phyloP scores from a whole-genome alignment of 2,329 filamentous ascomycete genomes.

The Karstenula rhodostoma region DNA sequence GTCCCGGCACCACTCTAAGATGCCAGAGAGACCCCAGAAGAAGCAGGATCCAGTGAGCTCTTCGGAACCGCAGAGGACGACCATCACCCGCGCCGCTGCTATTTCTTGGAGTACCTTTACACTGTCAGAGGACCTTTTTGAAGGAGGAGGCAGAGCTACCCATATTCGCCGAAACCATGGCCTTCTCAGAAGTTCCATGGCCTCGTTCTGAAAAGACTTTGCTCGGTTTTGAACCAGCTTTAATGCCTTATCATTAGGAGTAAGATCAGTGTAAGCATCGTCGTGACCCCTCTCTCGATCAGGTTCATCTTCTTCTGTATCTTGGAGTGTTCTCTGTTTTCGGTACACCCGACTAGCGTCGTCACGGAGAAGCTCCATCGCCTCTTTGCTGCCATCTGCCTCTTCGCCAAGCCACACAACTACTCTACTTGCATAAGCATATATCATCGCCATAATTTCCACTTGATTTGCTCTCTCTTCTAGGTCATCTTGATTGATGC shows the following conservation, averaged over 20 bases:
- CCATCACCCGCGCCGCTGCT: conserved; percentile 17
- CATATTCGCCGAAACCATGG: conserved; percentile 22
- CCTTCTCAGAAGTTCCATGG: conserved; percentile 14
- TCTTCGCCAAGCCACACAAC: conserved; percentile 24
- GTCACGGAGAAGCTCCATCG: conserved; percentile 5
- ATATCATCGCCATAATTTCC: conserved; percentile 19
- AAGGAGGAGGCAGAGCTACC: conserved; percentile 1
- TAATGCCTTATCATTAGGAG: no score
- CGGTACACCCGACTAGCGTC: conserved; percentile 4
- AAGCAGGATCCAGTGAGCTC: conserved; percentile 16
- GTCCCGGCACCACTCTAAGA: not conserved
- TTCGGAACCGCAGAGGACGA: conserved; percentile 13
- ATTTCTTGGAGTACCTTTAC: conserved; percentile 20
- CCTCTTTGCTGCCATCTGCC: conserved; percentile 4
- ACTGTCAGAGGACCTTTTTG: conserved; percentile 5
- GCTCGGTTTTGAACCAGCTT: not conserved
- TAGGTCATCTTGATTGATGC: conserved; percentile 25
- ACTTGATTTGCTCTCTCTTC: conserved; percentile 24
- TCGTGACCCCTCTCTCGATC: not conserved
- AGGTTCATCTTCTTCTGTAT: not conserved
- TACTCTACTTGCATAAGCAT: conserved; percentile 17
- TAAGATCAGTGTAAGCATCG: not conserved
- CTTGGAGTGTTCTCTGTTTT: not conserved
- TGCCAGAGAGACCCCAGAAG: conserved; percentile 4
- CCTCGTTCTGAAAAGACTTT: not conserved